phyloP scores from a whole-genome alignment of 2,329 filamentous ascomycete species.

The Zasmidium cellare region DNA sequence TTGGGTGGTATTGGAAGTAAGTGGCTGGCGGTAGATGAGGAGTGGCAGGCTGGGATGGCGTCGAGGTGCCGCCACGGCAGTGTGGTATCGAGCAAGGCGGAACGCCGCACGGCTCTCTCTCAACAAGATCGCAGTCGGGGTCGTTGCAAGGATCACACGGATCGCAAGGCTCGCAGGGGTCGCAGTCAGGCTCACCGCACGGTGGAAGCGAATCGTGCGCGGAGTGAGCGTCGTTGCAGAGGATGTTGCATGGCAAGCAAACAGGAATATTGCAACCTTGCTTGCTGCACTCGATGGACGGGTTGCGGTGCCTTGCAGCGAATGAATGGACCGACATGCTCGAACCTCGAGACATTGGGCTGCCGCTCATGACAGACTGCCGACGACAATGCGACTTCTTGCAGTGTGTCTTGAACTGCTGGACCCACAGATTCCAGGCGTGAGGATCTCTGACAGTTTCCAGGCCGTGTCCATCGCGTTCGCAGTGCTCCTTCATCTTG shows the following conservation, averaged over 20 bases:
- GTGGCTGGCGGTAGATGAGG: conserved; percentile 17
- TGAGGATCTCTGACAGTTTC: conserved; percentile 24
- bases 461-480: conserved; percentile 25
- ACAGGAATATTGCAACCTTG: conserved; percentile 26
- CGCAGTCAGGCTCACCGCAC: conserved; percentile 20
- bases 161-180: conserved; percentile 17
- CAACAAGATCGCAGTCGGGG: conserved; percentile 20
- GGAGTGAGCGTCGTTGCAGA: conserved; percentile 23
- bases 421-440: conserved; percentile 25
- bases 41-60: conserved; percentile 22
- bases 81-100: conserved; percentile 21
- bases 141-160: conserved; percentile 25
- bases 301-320: conserved; percentile 5
- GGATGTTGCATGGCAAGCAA: conserved; percentile 26
- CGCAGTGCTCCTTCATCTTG: conserved; percentile 28
- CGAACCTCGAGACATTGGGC: conserved; percentile 17
- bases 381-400: conserved; percentile 21
- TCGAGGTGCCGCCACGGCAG: conserved; percentile 21
- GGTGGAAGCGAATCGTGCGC: conserved; percentile 14
- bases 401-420: conserved; percentile 24
- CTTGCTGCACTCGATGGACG: conserved; percentile 25
- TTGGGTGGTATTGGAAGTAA: conserved; percentile 19
- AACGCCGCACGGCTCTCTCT: conserved; percentile 18
- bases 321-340: conserved; percentile 17
- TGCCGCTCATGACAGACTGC: conserved; percentile 14